phyloP scores from a whole-genome alignment of 2,329 filamentous ascomycete species.

The Diaporthe sp. region DNA sequence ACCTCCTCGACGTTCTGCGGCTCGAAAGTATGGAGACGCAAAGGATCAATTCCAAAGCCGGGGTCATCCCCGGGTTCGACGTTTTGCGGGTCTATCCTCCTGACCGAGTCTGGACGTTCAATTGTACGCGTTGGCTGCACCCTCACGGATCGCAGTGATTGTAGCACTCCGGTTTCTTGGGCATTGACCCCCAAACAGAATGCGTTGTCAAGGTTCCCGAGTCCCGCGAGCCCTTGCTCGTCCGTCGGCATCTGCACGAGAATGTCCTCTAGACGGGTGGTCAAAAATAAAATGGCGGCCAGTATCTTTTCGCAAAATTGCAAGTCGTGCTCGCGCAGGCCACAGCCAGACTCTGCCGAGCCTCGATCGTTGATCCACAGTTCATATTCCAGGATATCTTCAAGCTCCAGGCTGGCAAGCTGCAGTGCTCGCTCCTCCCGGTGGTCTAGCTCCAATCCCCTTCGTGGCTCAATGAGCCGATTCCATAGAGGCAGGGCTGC shows the following conservation, averaged over 20 bases:
- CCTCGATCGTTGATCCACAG: neutral
- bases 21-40: neutral
- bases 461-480: neutral
- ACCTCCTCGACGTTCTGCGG: neutral
- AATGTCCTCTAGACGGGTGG: neutral
- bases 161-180: neutral
- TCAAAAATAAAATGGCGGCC: neutral
- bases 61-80: neutral
- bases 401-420: neutral
- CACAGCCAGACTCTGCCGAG: neutral
- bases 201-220: neutral
- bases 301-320: neutral
- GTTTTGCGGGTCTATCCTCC: neutral
- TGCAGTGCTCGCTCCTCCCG: neutral
- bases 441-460: neutral
- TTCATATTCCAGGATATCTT: neutral
- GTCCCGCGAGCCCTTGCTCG: neutral
- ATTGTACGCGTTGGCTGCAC: neutral
- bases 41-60: slow-evolving; percentile 2
- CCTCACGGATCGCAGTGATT: neutral
- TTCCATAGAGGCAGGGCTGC: neutral
- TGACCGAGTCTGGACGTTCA: neutral
- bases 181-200: neutral
- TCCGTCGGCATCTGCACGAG: neutral
- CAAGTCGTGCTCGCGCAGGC: neutral